Conservation (phyloP, 163 green algal species). For the Coccomyxa subellipsoidea region DNA sequence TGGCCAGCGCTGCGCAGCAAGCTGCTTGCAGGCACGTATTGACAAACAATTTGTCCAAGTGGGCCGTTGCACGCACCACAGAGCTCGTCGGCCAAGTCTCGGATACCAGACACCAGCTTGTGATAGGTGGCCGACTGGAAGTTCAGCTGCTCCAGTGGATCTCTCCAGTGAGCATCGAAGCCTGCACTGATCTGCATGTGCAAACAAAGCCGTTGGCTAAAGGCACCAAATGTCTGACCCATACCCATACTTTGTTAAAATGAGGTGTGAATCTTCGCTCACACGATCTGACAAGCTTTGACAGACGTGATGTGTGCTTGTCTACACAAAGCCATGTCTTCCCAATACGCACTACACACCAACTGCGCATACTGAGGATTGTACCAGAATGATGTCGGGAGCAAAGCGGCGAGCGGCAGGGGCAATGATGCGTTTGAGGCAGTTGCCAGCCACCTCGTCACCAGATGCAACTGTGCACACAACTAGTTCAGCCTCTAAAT, state of each 20-base stretch:
- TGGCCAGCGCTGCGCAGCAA: too few species aligned
- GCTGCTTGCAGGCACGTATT: not conserved
- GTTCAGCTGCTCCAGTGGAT: slow-evolving; percentile 77
- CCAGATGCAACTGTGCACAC: slow-evolving; percentile 51
- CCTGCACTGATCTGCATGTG: slow-evolving; percentile 48
- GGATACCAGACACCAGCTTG: slow-evolving; percentile 38
- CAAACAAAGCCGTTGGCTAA: not conserved
- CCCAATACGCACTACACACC: not conserved
- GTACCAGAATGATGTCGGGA: slow-evolving; percentile 83
- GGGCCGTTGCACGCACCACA: slow-evolving; percentile 28
- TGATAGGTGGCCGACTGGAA: slow-evolving; percentile 67
- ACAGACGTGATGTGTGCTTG: too few species aligned
- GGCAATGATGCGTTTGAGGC: slow-evolving; percentile 65
- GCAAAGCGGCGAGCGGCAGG: slow-evolving; percentile 70
- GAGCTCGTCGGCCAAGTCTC: slow-evolving; percentile 51
- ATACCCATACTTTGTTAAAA: too few species aligned
- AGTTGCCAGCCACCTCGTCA: slow-evolving; percentile 45
- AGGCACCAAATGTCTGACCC: not conserved
- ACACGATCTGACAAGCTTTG: too few species aligned
- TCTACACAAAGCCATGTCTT: too few species aligned
- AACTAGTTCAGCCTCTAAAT: not conserved
- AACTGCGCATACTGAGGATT: not conserved
- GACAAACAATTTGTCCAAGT: not conserved
- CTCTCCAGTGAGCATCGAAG: slow-evolving; percentile 84
- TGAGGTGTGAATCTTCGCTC: too few species aligned